Base-by-base conservation (phyloP, 2,329 filamentous ascomycete genomes). In the Lasiodiplodia sp. region DNA sequence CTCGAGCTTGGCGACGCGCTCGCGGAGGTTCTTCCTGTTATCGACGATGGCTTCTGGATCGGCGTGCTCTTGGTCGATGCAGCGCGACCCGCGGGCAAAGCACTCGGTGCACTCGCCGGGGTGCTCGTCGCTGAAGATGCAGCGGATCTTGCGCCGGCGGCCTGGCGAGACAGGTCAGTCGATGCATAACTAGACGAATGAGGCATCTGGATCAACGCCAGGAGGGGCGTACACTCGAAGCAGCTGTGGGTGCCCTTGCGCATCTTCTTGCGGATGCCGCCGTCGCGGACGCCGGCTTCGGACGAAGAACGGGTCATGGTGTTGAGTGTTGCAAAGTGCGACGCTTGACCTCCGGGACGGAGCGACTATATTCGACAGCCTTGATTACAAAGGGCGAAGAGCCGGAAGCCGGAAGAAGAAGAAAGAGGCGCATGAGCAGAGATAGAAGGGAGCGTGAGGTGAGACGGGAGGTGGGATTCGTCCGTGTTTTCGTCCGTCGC, bases 131-230 rank as follows among this genome's bases (percentile, higher is more conserved):
- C 76, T 75, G 68, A 79, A 84, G 64, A 83, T 80, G 73, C 84
- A 86, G 65, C 80, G 79, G 34, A 85, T 83, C 75, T 85, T 86
- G 63, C 84, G 81, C 47, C 84, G 80, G 51, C 83, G 81, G 69
- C 84, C 85, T 79, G 23, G 28, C 16, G 40, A n/a, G 5, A 18
- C 44, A 21, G 28, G 14, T 67, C 53, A 64, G 40, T 52, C 28
- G 11, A 23, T 18, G 12, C 66, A 11, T 12, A 34, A 68, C 23
- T 38, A 38, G 44, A 53, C 28, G 55, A 52, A 62, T 49, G 66
- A 28, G n/a, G 66, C 34, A 44, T 60, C 14, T 25, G 40, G 57
- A 62, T 44, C 25, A 28, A 28, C 52, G 14, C 25, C 18, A 28
- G 57, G 47, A 40, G n/a, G 25, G 23, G 37, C 79, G 68, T 80